A percentile compares a stretch with the other conserved stretches of the same genome.
Conservation (phyloP, 306 rosid genomes). For the Luffa acutangula region DNA sequence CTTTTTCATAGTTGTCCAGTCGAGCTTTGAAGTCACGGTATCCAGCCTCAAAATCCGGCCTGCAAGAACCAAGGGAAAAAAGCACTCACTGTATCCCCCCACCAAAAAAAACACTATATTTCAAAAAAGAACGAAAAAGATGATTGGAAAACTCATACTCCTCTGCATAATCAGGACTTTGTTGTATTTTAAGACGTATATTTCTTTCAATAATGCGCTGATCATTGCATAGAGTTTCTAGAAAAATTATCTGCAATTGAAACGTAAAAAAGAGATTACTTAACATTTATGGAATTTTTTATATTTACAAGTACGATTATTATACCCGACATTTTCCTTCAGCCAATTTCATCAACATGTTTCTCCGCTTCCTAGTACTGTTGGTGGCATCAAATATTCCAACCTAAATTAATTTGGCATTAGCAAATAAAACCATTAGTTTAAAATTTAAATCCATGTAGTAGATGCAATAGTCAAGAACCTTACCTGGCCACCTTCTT, state of each 20-base stretch:
- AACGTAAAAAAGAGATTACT: conserved; percentile 12
- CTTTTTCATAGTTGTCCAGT: conserved; percentile 76
- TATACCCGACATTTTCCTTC: conserved; percentile 97
- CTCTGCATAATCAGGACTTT: conserved; percentile 99
- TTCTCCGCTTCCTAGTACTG: conserved; percentile 68
- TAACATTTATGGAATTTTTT: not conserved
- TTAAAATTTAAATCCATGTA: not conserved
- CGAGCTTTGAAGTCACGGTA: conserved; percentile 75
- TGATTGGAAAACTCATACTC: conserved; percentile 49
- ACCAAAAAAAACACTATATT: not conserved
- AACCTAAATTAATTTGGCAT: conserved; percentile 44
- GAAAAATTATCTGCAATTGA: conserved; percentile 70
- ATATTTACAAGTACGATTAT: conserved; percentile 5
- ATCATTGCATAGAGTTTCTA: conserved; percentile 96
- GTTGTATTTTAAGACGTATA: conserved; percentile 93
- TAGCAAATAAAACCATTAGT: conserved; percentile 11
- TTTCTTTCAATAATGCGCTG: conserved; percentile 82
- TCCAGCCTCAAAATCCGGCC: conserved; percentile 95
- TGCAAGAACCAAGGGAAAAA: conserved; percentile 32
- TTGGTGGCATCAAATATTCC: conserved; percentile 99
- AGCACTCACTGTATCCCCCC: conserved; percentile 6
- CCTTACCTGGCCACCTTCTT: conserved; percentile 98
- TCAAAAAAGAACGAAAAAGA: conserved; percentile 14
- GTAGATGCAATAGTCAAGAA: conserved; percentile 5
- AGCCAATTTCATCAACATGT: conserved; percentile 98